These are phyloP conservation scores for Penicillium sumatraense DNA, from an alignment of 2,329 filamentous ascomycete species.

Conservation along the genomic window DNA sequence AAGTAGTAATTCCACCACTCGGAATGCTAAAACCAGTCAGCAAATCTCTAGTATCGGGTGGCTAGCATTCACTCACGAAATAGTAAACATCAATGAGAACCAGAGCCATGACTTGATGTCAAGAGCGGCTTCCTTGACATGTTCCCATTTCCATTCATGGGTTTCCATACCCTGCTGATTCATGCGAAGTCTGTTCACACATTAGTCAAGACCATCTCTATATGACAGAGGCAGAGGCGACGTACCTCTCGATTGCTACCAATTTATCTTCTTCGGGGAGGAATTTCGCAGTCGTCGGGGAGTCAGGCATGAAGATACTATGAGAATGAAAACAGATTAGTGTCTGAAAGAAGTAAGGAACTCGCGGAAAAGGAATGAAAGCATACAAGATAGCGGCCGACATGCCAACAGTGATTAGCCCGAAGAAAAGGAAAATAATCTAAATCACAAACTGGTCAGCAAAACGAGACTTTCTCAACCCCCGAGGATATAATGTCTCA, in stretches of 20 bases:
- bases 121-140: constrained; percentile 58
- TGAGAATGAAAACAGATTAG: neutral
- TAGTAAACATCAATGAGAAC: constrained; percentile 58
- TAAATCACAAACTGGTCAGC: constrained; percentile 3
- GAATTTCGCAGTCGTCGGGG: constrained; percentile 64
- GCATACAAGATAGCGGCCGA: constrained; percentile 54
- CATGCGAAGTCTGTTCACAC: constrained; percentile 46
- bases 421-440: constrained; percentile 44
- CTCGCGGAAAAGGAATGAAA: neutral
- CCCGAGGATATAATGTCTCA: constrained; percentile 25
- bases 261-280: constrained; percentile 61
- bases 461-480: neutral
- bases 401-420: constrained; percentile 57
- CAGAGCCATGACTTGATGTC: constrained; percentile 67
- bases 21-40: constrained; percentile 48
- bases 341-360: neutral
- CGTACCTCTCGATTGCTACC: constrained; percentile 59
- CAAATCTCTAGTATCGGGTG: neutral
- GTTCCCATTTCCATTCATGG: constrained; percentile 56
- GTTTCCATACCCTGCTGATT: constrained; percentile 53
- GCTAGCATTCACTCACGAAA: constrained; percentile 48
- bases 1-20: constrained; percentile 63
- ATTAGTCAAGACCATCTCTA: constrained; percentile 7
- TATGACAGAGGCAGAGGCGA: neutral
- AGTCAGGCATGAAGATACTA: constrained; percentile 64